Conservation (phyloP, 2,329 filamentous ascomycete genomes). For the Nannizziopsis barbatae region DNA sequence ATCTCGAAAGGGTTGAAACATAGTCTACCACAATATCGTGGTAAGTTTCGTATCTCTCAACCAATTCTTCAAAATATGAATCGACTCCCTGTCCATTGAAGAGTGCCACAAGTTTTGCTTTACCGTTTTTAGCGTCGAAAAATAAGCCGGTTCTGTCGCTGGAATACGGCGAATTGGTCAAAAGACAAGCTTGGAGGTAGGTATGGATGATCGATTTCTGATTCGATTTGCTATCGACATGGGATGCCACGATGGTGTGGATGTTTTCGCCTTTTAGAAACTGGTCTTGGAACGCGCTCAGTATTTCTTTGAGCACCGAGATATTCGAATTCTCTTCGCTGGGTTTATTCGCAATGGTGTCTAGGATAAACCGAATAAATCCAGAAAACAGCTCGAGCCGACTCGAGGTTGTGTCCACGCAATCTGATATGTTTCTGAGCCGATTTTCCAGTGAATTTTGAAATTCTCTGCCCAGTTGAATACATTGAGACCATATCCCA, state of each 20-base stretch:
- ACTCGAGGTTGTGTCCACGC: background rate
- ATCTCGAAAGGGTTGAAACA: background rate
- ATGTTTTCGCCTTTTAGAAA: conserved; percentile 1
- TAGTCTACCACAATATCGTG: background rate
- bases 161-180: conserved; percentile 9
- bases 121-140: background rate
- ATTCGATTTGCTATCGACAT: background rate
- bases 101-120: background rate
- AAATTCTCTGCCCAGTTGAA: background rate
- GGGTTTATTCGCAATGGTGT: background rate
- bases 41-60: background rate
- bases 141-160: background rate
- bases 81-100: conserved; percentile 1
- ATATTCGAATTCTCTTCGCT: background rate
- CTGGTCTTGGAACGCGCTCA: background rate
- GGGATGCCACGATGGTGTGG: background rate
- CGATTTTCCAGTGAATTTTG: background rate
- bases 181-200: conserved; percentile 20
- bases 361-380: background rate
- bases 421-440: background rate
- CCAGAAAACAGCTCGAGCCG: background rate
- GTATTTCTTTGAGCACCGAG: background rate
- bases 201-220: conserved; percentile 8
- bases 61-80: background rate
- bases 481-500: background rate